phyloP scores from a whole-genome alignment of 75 land plant genomes.

The Chamaecyparis obtusa region DNA sequence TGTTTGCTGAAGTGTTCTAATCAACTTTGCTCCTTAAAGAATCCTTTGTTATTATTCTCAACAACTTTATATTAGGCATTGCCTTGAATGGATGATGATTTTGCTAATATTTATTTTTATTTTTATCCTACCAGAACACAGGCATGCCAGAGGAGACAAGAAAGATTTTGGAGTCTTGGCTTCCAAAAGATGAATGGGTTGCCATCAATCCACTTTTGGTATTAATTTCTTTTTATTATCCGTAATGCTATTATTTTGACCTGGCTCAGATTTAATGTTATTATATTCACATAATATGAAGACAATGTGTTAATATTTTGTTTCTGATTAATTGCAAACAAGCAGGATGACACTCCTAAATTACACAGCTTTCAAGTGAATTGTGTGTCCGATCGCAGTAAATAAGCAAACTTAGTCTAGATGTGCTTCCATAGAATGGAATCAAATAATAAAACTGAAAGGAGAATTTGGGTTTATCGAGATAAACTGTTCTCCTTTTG shows the following conservation, averaged over 20 bases:
- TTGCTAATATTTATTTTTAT: neutral
- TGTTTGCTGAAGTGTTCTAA: neutral
- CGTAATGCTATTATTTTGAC: neutral
- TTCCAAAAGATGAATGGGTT: conserved; percentile 90
- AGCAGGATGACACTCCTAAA: neutral
- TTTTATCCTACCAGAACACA: conserved; percentile 52
- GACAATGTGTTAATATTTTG: neutral
- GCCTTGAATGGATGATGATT: neutral
- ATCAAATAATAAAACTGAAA: neutral
- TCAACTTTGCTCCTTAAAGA: neutral
- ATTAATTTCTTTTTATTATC: conserved; percentile 14
- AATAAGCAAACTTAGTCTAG: neutral
- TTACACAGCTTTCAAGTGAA: neutral
- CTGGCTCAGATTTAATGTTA: neutral
- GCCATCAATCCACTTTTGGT: conserved; percentile 88
- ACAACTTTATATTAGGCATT: neutral
- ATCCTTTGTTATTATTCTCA: neutral
- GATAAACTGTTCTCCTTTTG: neutral
- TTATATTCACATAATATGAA: neutral
- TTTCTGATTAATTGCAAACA: neutral
- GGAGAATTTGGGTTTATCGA: neutral
- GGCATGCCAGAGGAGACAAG: conserved; percentile 86
- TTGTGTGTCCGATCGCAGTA: neutral
- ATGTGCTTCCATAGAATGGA: neutral
- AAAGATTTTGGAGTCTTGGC: conserved; percentile 65